Percentiles rank a stretch among this genome's conserved stretches.
phyloP scores from a whole-genome alignment of 495 filamentous ascomycete genomes.

The Physcia stellaris region DNA sequence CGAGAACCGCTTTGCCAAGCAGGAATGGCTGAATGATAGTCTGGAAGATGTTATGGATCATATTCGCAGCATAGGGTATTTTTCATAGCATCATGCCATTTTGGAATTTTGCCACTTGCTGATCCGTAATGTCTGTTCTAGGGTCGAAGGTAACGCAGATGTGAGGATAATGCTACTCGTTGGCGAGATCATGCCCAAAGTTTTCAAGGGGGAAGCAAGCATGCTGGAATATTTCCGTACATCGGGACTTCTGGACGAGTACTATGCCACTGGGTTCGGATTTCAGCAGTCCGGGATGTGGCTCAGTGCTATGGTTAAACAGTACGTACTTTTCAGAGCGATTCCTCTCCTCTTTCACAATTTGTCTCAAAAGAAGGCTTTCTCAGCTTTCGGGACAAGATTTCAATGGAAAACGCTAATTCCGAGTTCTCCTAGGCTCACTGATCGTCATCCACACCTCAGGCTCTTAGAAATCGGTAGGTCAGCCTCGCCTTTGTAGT shows the following conservation, averaged over 20 bases:
- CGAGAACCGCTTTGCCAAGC: conserved; percentile 4
- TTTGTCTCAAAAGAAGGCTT: conserved; percentile 20
- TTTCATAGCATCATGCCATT: no score
- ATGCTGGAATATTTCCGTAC: conserved; percentile 3
- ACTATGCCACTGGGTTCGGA: conserved; percentile 5
- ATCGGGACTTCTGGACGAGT: conserved; percentile 3
- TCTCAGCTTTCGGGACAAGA: conserved; percentile 23
- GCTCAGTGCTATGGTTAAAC: conserved; percentile 1
- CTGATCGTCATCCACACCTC: conserved; percentile 24
- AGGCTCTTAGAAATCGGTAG: conserved; percentile 24
- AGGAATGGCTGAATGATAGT: conserved; percentile 24
- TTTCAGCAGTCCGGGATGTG: conserved; percentile 5
- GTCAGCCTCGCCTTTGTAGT: conserved; percentile 23
- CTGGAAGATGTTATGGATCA: conserved; percentile 13
- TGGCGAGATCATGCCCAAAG: no score
- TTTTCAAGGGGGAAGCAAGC: no score
- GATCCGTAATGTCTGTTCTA: not conserved
- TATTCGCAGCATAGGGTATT: not conserved
- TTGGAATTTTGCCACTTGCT: no score
- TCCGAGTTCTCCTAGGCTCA: no score
- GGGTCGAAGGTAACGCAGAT: no score
- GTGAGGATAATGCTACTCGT: no score
- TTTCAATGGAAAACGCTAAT: no score
- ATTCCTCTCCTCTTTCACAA: conserved; percentile 11
- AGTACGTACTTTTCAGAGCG: conserved; percentile 3